These are phyloP conservation scores for Saccharum hybrid DNA, from an alignment of 202 grass and related monocot genomes.

Conservation along the genomic window DNA sequence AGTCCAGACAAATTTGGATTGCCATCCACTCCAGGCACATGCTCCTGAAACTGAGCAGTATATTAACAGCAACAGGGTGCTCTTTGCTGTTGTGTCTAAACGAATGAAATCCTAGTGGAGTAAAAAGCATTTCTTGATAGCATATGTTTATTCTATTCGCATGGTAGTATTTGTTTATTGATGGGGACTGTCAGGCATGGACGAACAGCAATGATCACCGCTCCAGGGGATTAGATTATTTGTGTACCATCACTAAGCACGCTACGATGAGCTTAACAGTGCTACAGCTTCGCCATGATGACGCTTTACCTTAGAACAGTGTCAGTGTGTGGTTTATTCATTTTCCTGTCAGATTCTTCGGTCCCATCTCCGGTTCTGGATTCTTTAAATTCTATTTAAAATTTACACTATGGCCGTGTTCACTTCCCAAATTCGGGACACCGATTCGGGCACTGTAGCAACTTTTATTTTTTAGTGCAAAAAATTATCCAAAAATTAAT, in stretches of 20 bases:
- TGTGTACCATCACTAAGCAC: background rate
- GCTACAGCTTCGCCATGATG: background rate
- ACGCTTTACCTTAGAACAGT: background rate
- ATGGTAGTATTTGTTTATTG: background rate
- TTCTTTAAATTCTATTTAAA: background rate
- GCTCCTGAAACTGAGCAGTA: background rate
- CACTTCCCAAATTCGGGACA: too few species aligned
- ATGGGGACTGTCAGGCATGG: background rate
- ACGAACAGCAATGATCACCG: background rate
- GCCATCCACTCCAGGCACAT: background rate
- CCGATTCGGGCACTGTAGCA: too few species aligned
- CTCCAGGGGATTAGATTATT: background rate
- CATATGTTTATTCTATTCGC: background rate
- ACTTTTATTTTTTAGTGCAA: too few species aligned
- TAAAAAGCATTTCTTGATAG: background rate
- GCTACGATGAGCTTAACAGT: background rate
- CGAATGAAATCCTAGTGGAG: background rate
- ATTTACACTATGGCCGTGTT: too few species aligned
- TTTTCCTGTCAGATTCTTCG: background rate
- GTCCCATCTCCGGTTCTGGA: background rate
- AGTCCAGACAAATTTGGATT: background rate
- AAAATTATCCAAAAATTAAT: too few species aligned
- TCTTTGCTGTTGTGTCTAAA: background rate
- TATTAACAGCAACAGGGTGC: background rate
- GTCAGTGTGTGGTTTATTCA: background rate